A percentile compares a stretch with the other conserved stretches of the same genome.
Conservation (phyloP, 2,329 filamentous ascomycete genomes). For the Apiospora koreana region DNA sequence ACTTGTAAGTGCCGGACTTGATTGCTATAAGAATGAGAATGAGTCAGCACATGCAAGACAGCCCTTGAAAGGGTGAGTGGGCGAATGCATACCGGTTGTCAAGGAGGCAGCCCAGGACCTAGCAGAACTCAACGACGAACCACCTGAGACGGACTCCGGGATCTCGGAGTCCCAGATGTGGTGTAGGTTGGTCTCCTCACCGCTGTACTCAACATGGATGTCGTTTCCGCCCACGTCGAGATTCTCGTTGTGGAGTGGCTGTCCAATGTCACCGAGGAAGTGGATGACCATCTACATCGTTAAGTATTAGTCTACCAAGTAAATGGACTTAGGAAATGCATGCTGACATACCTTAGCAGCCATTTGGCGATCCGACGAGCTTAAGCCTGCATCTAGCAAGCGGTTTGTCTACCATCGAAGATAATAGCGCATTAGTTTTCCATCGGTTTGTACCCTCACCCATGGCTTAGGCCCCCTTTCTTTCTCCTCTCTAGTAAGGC, state of each 20-base stretch:
- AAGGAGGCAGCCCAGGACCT: constrained; percentile 40
- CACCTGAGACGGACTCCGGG: constrained; percentile 45
- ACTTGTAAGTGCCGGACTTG: constrained; percentile 38
- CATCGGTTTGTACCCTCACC: too few species aligned
- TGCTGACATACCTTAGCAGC: constrained; percentile 42
- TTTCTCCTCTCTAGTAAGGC: neutral
- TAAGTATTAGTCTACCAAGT: neutral
- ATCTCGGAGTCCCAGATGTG: constrained; percentile 62
- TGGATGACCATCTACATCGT: constrained; percentile 33
- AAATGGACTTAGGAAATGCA: too few species aligned
- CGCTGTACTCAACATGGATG: constrained; percentile 55
- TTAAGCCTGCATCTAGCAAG: constrained; percentile 27
- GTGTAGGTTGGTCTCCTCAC: constrained; percentile 58
- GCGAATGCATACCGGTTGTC: constrained; percentile 26
- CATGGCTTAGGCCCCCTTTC: neutral
- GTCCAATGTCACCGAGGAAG: constrained; percentile 58
- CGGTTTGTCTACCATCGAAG: constrained; percentile 24
- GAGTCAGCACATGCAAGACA: constrained; percentile 3
- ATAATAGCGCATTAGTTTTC: neutral
- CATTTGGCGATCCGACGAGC: constrained; percentile 29
- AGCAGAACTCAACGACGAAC: constrained; percentile 35
- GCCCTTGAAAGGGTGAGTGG: neutral
- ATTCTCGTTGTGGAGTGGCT: constrained; percentile 55
- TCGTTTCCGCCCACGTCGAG: constrained; percentile 56
- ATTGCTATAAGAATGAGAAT: constrained; percentile 28